These are phyloP conservation scores for Penicillium palitans DNA, from an alignment of 2,329 filamentous ascomycete genomes.

Conservation along the genomic window DNA sequence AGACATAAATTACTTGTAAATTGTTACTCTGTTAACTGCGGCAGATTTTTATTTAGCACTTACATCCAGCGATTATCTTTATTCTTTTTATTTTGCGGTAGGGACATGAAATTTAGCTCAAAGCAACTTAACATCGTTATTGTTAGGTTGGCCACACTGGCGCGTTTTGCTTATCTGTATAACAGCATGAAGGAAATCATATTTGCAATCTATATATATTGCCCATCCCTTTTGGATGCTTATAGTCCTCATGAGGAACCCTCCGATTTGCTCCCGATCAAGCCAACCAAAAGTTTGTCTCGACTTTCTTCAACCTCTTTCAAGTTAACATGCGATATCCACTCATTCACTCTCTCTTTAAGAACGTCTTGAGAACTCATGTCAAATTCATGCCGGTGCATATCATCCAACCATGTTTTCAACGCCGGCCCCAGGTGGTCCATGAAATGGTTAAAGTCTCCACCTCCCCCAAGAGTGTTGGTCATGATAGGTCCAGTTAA, in stretches of 20 bases:
- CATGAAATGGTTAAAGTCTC: conserved; percentile 20
- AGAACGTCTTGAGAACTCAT: background rate
- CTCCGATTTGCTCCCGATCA: background rate
- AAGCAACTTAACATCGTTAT: too few relatives aligned
- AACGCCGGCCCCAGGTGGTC: conserved; percentile 18
- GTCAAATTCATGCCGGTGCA: conserved; percentile 13
- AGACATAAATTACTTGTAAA: background rate
- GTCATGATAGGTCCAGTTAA: conserved; percentile 7
- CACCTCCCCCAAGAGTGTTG: conserved; percentile 17
- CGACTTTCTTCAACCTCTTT: conserved; percentile 4
- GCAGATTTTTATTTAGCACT: background rate
- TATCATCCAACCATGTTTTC: conserved; percentile 17
- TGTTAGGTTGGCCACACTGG: too few relatives aligned
- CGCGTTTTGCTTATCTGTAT: too few relatives aligned
- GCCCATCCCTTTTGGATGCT: too few relatives aligned
- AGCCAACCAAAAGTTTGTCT: background rate
- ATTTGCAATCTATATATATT: too few relatives aligned
- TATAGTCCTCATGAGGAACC: too few relatives aligned
- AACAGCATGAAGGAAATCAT: too few relatives aligned
- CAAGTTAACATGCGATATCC: conserved; percentile 6
- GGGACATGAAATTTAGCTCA: too few relatives aligned
- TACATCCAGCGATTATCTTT: too few relatives aligned
- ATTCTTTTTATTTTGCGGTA: too few relatives aligned
- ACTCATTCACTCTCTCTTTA: conserved; percentile 7
- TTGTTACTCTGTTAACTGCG: background rate